Evolutionary conservation across 805 yeast species (phyloP), one percentile per base, ranked within the genome.

Genomic region (Saccharomycopsis sp.): DNA sequence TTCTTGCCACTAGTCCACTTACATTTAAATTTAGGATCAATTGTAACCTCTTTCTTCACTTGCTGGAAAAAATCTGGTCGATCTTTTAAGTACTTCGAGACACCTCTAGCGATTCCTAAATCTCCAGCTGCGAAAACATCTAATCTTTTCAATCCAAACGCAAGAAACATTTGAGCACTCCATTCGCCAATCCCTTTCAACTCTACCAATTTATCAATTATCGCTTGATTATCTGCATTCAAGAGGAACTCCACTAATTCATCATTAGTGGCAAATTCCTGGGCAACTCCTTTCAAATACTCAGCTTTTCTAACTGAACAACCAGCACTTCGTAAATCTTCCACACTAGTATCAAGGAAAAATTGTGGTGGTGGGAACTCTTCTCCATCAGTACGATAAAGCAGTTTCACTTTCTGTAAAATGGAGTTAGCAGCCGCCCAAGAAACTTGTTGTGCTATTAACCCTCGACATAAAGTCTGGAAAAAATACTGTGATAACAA

Each of bases 121-220:
- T 89, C 97, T 16, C 79, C 85, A 4, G 74, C 65, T 4, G 93
- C 81, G 59, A 86, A 86, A 0, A 85, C 75, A 58, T 89, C 80
- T 57, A 75, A 57, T 45, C 85, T 70, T 21, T 71, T 71, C 37
- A 88, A 63, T 1, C 84, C 82, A 57, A 86, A 86, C 19, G 81
- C 56, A 14, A 85, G 62, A 60, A 87, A 89, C 96, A 89, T 89
- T 44, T 82, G 83, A 0, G 93, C 89, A 3, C 88, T 77, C 97
- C 97, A 89, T 1, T 71, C 71, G 0, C 93, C 94, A 14, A 85
- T 72, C 0, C 94, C 94, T 55, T 83, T 82, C 50, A 83, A 64
- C 21, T 59, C 58, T 0, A 73, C 71, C 43, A 81, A 60, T 46
- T 71, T 72, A 16, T 67, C 67, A 1, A 71, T 56, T 13, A 82